Conservation (phyloP, 164 flowering plant genomes). For the Saururus chinensis region DNA sequence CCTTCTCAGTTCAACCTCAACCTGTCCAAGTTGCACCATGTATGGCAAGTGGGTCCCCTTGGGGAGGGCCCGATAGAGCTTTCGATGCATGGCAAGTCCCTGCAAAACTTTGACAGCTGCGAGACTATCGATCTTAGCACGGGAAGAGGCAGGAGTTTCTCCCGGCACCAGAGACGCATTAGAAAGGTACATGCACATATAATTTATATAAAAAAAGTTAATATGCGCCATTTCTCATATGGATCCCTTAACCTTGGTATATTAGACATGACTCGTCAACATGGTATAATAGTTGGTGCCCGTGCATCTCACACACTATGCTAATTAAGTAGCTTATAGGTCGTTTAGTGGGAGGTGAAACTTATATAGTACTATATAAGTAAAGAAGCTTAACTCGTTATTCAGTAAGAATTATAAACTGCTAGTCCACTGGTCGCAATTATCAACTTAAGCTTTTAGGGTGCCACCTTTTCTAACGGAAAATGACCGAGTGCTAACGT, state of each 20-base stretch:
- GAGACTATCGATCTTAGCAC: constrained; percentile 20
- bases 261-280: neutral
- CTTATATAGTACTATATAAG: no score
- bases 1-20: constrained; percentile 10
- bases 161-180: constrained; percentile 4
- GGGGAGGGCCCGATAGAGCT: constrained; percentile 13
- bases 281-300: neutral
- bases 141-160: neutral
- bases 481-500: no score
- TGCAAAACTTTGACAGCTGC: constrained; percentile 28
- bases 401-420: no score
- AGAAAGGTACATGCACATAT: constrained; percentile 29
- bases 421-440: no score
- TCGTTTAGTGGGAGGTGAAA: no score
- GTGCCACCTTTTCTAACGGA: no score
- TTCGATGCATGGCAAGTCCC: constrained; percentile 13
- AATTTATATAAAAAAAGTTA: neutral
- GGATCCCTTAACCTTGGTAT: neutral
- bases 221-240: neutral
- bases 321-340: no score
- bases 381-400: no score
- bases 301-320: no score
- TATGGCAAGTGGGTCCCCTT: constrained; percentile 35
- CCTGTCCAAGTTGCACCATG: constrained; percentile 19
- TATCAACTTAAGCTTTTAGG: no score